phyloP scores from a whole-genome alignment of 140 eudicot genomes.

The Cichorium intybus region DNA sequence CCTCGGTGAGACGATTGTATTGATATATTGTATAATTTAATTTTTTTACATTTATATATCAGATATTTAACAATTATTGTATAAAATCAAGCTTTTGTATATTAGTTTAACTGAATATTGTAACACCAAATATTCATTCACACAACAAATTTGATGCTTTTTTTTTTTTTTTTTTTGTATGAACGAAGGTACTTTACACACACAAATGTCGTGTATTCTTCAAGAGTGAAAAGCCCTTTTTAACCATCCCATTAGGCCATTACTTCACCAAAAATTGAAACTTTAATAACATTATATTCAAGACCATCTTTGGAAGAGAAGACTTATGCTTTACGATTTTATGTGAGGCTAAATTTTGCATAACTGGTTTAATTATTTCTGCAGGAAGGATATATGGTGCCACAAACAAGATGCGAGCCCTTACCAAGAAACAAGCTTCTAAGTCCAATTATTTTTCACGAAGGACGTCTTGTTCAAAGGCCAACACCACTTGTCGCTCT shows the following conservation, averaged over 20 bases:
- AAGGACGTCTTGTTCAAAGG: constrained; percentile 69
- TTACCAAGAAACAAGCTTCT: constrained; percentile 50
- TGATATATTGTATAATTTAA: no score
- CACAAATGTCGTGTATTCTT: neutral
- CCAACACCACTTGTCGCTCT: constrained; percentile 61
- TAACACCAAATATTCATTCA: neutral
- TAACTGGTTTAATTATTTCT: neutral
- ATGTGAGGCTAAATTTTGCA: neutral
- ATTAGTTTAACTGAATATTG: no score
- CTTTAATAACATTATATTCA: neutral
- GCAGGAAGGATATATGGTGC: constrained; percentile 72
- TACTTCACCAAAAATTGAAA: no score
- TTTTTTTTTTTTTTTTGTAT: no score
- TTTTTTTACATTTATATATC: no score
- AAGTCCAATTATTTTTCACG: constrained; percentile 73
- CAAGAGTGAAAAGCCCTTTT: neutral
- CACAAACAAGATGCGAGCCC: constrained; percentile 40
- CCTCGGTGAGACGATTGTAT: no score
- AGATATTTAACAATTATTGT: neutral
- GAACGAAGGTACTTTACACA: neutral
- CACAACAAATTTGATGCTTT: no score
- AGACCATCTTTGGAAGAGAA: neutral
- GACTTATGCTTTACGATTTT: neutral
- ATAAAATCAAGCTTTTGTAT: neutral
- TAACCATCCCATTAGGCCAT: neutral